phyloP scores from a whole-genome alignment of 257 asterid genomes.

The Plantago ovata region DNA sequence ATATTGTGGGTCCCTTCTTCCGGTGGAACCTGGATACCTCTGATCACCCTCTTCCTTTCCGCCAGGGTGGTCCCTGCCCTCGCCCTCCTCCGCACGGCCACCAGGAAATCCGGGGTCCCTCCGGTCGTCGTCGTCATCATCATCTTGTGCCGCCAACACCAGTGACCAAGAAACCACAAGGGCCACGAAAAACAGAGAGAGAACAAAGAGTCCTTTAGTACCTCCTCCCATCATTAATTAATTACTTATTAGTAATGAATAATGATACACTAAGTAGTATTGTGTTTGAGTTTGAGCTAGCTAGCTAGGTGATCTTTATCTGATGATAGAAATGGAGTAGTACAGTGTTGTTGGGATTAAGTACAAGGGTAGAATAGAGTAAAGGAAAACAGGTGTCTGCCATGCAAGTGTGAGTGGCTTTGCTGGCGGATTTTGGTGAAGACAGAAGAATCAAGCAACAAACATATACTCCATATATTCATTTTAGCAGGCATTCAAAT shows the following conservation, averaged over 20 bases:
- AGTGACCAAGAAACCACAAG: slow-evolving; percentile 24
- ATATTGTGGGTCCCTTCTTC: too few species aligned
- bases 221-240: slow-evolving; percentile 18
- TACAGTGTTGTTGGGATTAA: neutral
- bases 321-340: neutral
- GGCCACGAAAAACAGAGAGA: slow-evolving; percentile 15
- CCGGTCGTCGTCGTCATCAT: slow-evolving; percentile 20
- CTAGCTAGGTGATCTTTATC: too few species aligned
- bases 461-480: neutral
- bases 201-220: too few species aligned
- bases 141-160: slow-evolving; percentile 19
- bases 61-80: slow-evolving; percentile 38
- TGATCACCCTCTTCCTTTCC: slow-evolving; percentile 41
- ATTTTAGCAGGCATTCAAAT: neutral
- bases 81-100: slow-evolving; percentile 18
- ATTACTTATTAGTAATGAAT: too few species aligned
- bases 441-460: slow-evolving; percentile 25
- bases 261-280: too few species aligned
- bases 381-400: slow-evolving; percentile 41
- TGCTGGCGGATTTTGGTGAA: slow-evolving; percentile 41
- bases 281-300: too few species aligned
- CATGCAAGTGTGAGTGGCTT: slow-evolving; percentile 50
- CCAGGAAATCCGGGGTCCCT: neutral
- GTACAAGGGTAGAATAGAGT: slow-evolving; percentile 31
- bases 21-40: too few species aligned